These are phyloP conservation scores for Apiotrichum mycotoxinovorans DNA, from an alignment of 1,284 basidiomycete genomes.

Conservation along the genomic window DNA sequence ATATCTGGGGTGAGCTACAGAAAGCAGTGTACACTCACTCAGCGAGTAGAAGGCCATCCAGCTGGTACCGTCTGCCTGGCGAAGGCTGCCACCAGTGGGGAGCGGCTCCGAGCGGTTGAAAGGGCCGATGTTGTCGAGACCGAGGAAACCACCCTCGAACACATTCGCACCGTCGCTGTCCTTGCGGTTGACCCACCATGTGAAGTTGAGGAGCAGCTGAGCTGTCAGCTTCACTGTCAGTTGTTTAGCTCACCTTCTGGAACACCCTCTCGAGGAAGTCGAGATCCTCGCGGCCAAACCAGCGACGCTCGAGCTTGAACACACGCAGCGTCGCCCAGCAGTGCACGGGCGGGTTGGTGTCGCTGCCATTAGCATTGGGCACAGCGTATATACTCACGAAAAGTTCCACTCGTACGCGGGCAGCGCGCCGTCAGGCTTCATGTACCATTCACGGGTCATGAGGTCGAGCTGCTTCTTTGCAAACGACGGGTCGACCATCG, in stretches of 20 bases:
- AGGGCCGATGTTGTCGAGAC: slow-evolving; percentile 94
- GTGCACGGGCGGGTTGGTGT: slow-evolving; percentile 96
- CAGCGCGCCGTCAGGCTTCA: slow-evolving; percentile 94
- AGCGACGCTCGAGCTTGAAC: slow-evolving; percentile 96
- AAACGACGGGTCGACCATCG: slow-evolving; percentile 88
- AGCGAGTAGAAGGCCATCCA: slow-evolving; percentile 99
- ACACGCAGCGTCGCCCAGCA: slow-evolving; percentile 97
- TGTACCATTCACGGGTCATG: slow-evolving; percentile 96
- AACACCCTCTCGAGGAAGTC: slow-evolving; percentile 95
- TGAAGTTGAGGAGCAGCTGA: slow-evolving; percentile 76
- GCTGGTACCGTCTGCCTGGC: slow-evolving; percentile 95
- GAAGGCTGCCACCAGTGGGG: slow-evolving; percentile 83
- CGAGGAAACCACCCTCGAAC: slow-evolving; percentile 97
- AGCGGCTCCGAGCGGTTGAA: slow-evolving; percentile 98
- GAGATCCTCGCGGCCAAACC: slow-evolving; percentile 85
- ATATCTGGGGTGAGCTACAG: slow-evolving; percentile 47
- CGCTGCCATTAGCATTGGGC: slow-evolving; percentile 68
- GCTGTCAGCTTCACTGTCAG: slow-evolving; percentile 44
- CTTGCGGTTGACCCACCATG: slow-evolving; percentile 99
- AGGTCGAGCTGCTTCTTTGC: slow-evolving; percentile 97
- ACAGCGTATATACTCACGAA: neutral
- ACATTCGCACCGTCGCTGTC: slow-evolving; percentile 91
- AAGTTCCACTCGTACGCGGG: slow-evolving; percentile 90
- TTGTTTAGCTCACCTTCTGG: slow-evolving; percentile 62
- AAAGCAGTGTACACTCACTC: neutral